Percentiles rank a stretch among this genome's conserved stretches.
Evolutionary conservation across 768 basidiomycete genomes (phyloP).

Genomic region (Albatrellus ellisii): DNA sequence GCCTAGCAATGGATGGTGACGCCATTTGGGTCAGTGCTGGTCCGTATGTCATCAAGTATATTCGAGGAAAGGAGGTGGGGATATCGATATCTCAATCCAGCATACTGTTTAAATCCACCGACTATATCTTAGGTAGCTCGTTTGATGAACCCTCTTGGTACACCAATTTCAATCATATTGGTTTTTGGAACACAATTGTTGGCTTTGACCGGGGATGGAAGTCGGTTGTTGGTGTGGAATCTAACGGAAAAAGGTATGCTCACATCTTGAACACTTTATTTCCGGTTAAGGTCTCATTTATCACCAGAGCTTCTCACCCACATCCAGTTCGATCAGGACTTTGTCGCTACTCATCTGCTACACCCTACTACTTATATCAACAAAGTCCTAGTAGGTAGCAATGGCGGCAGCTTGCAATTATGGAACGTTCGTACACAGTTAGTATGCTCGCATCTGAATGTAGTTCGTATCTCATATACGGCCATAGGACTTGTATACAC

Average conservation of each 20-base stretch:
- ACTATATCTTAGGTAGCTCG: conserved; percentile 34
- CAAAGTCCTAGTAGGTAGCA: conserved; percentile 80
- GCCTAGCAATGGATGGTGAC: conserved; percentile 73
- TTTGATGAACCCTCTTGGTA: conserved; percentile 51
- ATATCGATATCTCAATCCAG: neutral
- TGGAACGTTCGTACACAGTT: conserved; percentile 88
- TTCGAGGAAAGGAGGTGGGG: conserved; percentile 79
- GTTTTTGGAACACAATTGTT: conserved; percentile 77
- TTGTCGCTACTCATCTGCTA: conserved; percentile 74
- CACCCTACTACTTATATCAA: conserved; percentile 97
- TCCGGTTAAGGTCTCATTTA: conserved; percentile 11
- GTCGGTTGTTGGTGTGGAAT: conserved; percentile 70
- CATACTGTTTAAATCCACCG: conserved; percentile 4
- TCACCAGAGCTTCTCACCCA: conserved; percentile 28
- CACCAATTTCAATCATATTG: conserved; percentile 45
- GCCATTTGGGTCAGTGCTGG: conserved; percentile 76
- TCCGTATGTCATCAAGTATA: conserved; percentile 55
- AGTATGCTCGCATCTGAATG: conserved; percentile 17
- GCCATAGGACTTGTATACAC: conserved; percentile 65
- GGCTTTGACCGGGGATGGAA: conserved; percentile 67
- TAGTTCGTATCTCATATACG: neutral
- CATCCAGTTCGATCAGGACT: conserved; percentile 70
- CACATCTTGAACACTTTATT: neutral
- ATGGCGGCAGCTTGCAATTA: conserved; percentile 73
- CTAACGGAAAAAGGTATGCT: conserved; percentile 41